Conservation (phyloP, 2,329 filamentous ascomycete genomes). For the Aspergillus sp. region DNA sequence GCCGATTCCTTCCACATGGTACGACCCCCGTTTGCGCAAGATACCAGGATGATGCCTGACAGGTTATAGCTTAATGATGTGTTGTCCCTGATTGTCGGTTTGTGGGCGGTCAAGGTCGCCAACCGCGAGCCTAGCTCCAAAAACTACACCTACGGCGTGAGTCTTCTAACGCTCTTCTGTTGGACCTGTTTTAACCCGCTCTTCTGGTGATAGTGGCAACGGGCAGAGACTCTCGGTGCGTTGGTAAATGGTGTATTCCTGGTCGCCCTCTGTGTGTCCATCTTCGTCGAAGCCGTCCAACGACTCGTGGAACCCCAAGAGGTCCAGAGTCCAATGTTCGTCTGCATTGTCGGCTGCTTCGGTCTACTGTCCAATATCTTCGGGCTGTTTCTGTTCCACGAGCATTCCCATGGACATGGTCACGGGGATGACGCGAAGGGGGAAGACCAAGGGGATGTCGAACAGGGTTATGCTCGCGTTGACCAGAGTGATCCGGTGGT, state of each 20-base stretch:
- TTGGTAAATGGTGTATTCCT: slow-evolving; percentile 97
- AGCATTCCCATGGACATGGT: slow-evolving; percentile 78
- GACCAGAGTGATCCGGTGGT: slow-evolving; percentile 26
- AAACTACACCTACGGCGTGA: slow-evolving; percentile 86
- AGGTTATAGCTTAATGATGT: slow-evolving; percentile 80
- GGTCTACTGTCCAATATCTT: slow-evolving; percentile 82
- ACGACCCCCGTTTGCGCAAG: slow-evolving; percentile 15
- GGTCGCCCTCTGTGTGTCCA: slow-evolving; percentile 90
- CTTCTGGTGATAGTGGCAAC: slow-evolving; percentile 63
- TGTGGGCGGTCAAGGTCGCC: slow-evolving; percentile 91
- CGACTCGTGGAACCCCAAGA: slow-evolving; percentile 85
- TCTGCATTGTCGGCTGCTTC: slow-evolving; percentile 78
- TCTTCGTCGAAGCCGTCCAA: slow-evolving; percentile 88
- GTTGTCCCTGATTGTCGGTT: slow-evolving; percentile 78
- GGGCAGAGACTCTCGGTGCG: slow-evolving; percentile 90
- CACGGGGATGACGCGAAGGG: slow-evolving; percentile 46
- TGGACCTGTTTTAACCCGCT: neutral
- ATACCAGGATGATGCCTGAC: slow-evolving; percentile 1
- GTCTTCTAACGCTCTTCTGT: slow-evolving; percentile 23
- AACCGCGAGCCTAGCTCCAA: slow-evolving; percentile 71
- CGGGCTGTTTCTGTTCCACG: slow-evolving; percentile 83
- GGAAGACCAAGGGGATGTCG: slow-evolving; percentile 41
- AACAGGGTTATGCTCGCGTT: slow-evolving; percentile 33
- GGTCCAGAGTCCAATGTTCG: slow-evolving; percentile 74
- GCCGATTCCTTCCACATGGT: slow-evolving; percentile 99